These are phyloP conservation scores for Lotus japonicus DNA, from an alignment of 306 rosid species.

Conservation along the genomic window DNA sequence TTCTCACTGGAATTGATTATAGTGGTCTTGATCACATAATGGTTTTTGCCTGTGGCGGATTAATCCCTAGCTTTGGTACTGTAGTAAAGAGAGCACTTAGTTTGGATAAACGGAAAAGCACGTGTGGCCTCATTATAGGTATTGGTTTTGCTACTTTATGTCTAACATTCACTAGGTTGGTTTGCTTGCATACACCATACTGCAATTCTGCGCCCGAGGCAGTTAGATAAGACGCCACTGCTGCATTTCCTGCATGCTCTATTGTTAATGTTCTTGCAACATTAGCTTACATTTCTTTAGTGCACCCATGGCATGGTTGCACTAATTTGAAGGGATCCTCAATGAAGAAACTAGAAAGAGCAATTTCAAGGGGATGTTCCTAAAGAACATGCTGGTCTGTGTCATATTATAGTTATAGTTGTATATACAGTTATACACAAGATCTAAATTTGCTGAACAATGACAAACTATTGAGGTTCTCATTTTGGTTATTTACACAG, in stretches of 20 bases:
- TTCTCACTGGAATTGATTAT: constrained; percentile 88
- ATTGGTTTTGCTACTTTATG: constrained; percentile 62
- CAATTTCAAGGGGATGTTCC: constrained; percentile 3
- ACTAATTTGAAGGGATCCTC: constrained; percentile 22
- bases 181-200: constrained; percentile 96
- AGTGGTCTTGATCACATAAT: constrained; percentile 91
- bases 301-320: neutral
- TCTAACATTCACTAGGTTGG: constrained; percentile 86
- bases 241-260: constrained; percentile 13
- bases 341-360: constrained; percentile 7
- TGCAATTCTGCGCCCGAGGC: constrained; percentile 99
- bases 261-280: neutral
- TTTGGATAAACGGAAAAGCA: constrained; percentile 63
- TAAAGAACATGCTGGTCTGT: neutral
- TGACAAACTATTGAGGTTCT: constrained; percentile 7
- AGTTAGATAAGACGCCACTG: constrained; percentile 47
- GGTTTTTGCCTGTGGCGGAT: constrained; percentile 91
- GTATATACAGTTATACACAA: constrained; percentile 16
- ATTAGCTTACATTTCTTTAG: neutral
- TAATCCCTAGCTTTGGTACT: constrained; percentile 69
- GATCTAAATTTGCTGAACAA: constrained; percentile 1
- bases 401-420: constrained; percentile 21
- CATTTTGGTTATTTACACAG: neutral
- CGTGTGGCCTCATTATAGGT: constrained; percentile 67
- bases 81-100: constrained; percentile 61